Conservation (phyloP, 768 basidiomycete genomes). For the Phylloporus sp. region DNA sequence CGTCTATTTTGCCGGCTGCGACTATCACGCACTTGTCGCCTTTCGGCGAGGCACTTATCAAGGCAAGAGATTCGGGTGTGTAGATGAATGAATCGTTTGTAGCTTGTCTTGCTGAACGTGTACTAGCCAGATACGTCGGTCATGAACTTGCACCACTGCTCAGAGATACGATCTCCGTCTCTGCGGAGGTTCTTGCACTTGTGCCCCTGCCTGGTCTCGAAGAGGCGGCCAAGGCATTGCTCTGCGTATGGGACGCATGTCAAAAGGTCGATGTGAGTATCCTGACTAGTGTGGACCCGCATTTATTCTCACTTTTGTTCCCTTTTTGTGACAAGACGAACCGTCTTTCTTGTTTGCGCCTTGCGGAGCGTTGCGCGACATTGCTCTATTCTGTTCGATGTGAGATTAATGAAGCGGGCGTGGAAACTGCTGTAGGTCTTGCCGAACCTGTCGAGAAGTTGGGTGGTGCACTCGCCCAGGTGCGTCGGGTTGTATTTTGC, state of each 20-base stretch:
- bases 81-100: neutral
- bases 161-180: slow-evolving; percentile 35
- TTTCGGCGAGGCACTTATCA: slow-evolving; percentile 20
- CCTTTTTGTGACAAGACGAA: slow-evolving; percentile 47
- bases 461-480: slow-evolving; percentile 39
- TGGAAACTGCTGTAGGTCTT: slow-evolving; percentile 46
- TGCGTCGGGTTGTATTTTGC: slow-evolving; percentile 24
- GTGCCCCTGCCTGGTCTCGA: slow-evolving; percentile 56
- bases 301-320: neutral
- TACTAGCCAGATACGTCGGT: slow-evolving; percentile 30
- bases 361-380: slow-evolving; percentile 70
- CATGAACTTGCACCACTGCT: slow-evolving; percentile 33
- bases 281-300: neutral
- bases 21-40: slow-evolving; percentile 22
- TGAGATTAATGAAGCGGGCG: slow-evolving; percentile 59
- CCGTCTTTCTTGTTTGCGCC: slow-evolving; percentile 60
- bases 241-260: slow-evolving; percentile 64
- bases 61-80: slow-evolving; percentile 19
- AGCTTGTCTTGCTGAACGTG: slow-evolving; percentile 2
- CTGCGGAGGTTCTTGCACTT: slow-evolving; percentile 38
- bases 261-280: slow-evolving; percentile 56
- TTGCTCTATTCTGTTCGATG: slow-evolving; percentile 60
- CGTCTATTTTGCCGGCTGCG: slow-evolving; percentile 19
- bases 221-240: slow-evolving; percentile 46
- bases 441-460: slow-evolving; percentile 40